Base-by-base conservation (phyloP, 2,329 filamentous ascomycete species). In the Thielaviopsis euricoi region DNA sequence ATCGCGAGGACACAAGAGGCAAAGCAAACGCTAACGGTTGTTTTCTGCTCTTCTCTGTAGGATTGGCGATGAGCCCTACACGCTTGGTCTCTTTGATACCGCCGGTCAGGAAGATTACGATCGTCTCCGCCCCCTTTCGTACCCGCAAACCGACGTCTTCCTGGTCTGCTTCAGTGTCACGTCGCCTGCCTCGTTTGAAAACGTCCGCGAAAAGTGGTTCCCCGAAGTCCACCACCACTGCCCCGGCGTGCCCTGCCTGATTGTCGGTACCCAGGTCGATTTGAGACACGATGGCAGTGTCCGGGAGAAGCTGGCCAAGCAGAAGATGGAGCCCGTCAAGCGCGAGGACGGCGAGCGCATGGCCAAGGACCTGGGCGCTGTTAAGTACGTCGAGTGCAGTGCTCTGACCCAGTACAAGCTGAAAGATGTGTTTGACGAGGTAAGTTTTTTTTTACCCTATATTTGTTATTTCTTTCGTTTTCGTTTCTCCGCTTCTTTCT, bases 81-180 rank as follows among this genome's bases (percentile, higher is more conserved):
- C 93, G 17, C 80, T 98, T 53, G 93, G 93, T 60, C 80, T 98
- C 26, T 98, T 97, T 70, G 93, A 98, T 83, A 98, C 93, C 43
- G 93, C 93, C 62, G 93, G 93, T 72, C 93, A 98, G 76, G 93
- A 98, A 79, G 91, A 98, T 83, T 97, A 97, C 75, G 93, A 98
- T 73, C 86, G 93, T 66, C 83, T 98, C 63, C 87, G 93, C 68
- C 93, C 93, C 53, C 82, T 97, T 61, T 97, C 93, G 62, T 98
- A 98, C 71, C 93, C 93, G 1, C 93, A 97, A 75, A 97, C 93
- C 66, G 93, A 97, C 68, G 93, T 97, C 64, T 97, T 98, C 76
- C 85, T 98, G 61, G 90, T 98, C 66, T 98, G 93, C 78, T 98
- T 97, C 74, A 95, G 89, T 69, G 90, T 98, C 68, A 96, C 90